A percentile compares a stretch with the other conserved stretches of the same genome.
phyloP scores from a whole-genome alignment of 2,329 filamentous ascomycete species.

The Verticillium dahliae region DNA sequence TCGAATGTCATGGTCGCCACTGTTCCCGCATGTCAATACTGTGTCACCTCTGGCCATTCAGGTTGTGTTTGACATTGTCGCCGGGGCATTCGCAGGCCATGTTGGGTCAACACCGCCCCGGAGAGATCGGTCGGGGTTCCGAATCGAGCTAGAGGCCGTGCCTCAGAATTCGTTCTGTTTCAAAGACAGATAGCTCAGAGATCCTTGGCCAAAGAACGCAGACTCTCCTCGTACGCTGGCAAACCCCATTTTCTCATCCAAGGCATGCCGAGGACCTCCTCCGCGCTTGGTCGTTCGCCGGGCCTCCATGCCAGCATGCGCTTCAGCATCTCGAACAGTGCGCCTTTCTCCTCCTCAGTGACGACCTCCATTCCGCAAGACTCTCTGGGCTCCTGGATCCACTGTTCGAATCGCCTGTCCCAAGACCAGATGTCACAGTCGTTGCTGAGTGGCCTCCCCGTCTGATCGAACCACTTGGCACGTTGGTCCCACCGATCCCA shows the following conservation, averaged over 20 bases:
- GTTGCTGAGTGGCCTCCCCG: slow-evolving; percentile 7
- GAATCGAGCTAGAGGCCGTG: no score
- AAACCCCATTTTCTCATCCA: slow-evolving; percentile 13
- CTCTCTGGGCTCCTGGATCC: slow-evolving; percentile 11
- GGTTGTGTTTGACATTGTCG: no score
- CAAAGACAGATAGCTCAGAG: no score
- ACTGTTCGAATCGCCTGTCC: slow-evolving; percentile 12
- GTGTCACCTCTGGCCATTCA: no score
- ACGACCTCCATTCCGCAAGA: slow-evolving; percentile 6
- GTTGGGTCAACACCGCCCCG: no score
- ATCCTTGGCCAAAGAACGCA: not conserved
- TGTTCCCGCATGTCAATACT: no score
- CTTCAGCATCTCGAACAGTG: slow-evolving; percentile 14
- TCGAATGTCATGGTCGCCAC: no score
- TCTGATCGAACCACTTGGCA: slow-evolving; percentile 6
- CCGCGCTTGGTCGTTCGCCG: slow-evolving; percentile 6
- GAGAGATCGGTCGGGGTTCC: no score
- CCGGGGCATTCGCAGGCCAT: no score
- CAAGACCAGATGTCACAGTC: slow-evolving; percentile 10
- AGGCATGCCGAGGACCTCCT: slow-evolving; percentile 4
- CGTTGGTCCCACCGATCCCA: slow-evolving; percentile 18
- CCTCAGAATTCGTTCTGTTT: no score
- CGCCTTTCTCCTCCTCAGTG: slow-evolving; percentile 6
- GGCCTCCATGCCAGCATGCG: slow-evolving; percentile 14
- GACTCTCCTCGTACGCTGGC: slow-evolving; percentile 9